These are phyloP conservation scores for Vaccinium darrowii DNA, from an alignment of 148 eudicot genomes.

Conservation along the genomic window DNA sequence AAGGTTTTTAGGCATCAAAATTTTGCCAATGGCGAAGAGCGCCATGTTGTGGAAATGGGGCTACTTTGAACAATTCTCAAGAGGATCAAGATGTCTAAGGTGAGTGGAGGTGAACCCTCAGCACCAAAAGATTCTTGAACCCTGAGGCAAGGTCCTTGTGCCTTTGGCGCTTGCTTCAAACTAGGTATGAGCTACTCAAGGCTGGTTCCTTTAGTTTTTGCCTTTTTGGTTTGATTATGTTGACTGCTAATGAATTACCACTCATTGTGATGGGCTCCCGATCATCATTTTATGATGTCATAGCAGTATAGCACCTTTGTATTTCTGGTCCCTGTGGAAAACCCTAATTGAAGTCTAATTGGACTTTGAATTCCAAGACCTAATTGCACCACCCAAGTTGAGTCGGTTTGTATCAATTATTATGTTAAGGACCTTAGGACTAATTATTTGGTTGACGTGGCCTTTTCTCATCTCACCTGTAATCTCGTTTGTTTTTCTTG, in stretches of 20 bases:
- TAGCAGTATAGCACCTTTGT: too few relatives aligned
- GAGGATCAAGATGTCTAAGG: background rate
- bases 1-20: background rate
- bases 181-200: background rate
- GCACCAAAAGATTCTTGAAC: background rate
- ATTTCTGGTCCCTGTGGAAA: too few relatives aligned
- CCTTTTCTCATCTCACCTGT: too few relatives aligned
- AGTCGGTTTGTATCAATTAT: too few relatives aligned
- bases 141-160: background rate
- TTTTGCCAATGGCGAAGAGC: background rate
- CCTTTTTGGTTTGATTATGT: background rate
- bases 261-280: background rate
- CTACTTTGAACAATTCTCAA: background rate
- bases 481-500: too few relatives aligned
- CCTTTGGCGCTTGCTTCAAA: background rate
- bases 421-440: too few relatives aligned
- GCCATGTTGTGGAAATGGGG: background rate
- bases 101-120: background rate
- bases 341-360: too few relatives aligned
- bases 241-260: background rate
- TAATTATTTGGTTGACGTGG: too few relatives aligned
- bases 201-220: background rate
- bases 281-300: too few relatives aligned
- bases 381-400: too few relatives aligned
- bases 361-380: too few relatives aligned